A percentile compares a stretch with the other conserved stretches of the same genome.
Conservation (phyloP, 148 eudicot genomes). For the Fallopia convolvulus region DNA sequence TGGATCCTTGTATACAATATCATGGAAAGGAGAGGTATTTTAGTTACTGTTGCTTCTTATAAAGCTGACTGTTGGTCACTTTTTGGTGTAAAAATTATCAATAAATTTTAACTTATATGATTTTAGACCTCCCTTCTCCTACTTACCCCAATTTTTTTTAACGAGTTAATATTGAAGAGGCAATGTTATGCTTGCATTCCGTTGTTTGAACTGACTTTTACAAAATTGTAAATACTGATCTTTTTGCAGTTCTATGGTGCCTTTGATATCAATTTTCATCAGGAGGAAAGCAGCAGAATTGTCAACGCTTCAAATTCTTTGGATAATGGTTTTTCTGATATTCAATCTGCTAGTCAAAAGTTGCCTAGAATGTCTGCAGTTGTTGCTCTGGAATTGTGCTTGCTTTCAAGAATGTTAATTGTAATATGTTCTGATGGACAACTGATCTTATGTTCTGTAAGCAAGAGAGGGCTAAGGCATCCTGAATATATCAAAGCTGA, state of each 20-base stretch:
- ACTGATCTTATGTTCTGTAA: slow-evolving; percentile 64
- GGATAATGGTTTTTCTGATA: slow-evolving; percentile 51
- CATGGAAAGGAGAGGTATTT: slow-evolving; percentile 99
- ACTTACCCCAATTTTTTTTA: not conserved
- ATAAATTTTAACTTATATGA: not conserved
- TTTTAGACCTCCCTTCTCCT: not conserved
- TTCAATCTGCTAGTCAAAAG: slow-evolving; percentile 31
- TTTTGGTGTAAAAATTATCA: not conserved
- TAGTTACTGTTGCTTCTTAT: not conserved
- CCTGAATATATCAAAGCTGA: slow-evolving; percentile 65
- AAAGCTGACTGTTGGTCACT: not conserved
- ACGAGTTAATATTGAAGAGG: not conserved
- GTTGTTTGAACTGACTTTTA: not conserved
- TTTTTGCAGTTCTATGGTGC: slow-evolving; percentile 80
- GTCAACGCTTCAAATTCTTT: slow-evolving; percentile 22
- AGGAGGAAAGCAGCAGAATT: slow-evolving; percentile 32
- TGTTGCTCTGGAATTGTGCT: slow-evolving; percentile 56
- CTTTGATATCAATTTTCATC: slow-evolving; percentile 40
- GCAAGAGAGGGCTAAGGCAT: slow-evolving; percentile 81
- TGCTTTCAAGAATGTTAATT: slow-evolving; percentile 45
- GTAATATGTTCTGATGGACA: slow-evolving; percentile 71
- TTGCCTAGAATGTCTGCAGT: slow-evolving; percentile 38
- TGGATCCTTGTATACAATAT: slow-evolving; percentile 81
- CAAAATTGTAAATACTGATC: not conserved
- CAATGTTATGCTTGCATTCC: not conserved